Conservation (phyloP, 73 alveolate genomes). For the Stentor coeruleus region DNA sequence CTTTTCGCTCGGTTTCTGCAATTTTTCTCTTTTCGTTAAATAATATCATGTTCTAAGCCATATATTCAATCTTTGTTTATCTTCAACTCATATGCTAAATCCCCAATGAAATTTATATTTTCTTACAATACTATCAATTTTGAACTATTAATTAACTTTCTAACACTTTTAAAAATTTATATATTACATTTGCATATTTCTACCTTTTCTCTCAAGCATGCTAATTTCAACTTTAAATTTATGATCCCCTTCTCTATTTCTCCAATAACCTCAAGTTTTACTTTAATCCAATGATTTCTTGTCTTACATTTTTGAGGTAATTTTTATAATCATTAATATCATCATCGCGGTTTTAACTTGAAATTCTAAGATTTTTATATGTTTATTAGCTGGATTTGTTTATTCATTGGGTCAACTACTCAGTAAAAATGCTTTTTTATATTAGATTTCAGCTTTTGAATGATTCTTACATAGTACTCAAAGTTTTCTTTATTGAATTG, state of each 20-base stretch:
- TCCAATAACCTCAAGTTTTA: not conserved
- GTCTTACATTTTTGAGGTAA: not conserved
- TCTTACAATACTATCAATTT: not conserved
- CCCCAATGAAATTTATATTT: not conserved
- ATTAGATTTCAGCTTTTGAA: not conserved
- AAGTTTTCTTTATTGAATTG: conserved; percentile 4
- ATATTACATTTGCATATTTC: not conserved
- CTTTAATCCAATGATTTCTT: not conserved
- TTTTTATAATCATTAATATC: not conserved
- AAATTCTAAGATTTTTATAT: not conserved
- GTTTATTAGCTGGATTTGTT: not conserved
- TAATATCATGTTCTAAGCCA: not conserved
- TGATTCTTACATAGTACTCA: not conserved
- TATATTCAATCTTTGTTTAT: not conserved
- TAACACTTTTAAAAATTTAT: not conserved
- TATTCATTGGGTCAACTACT: not conserved
- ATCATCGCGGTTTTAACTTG: not conserved
- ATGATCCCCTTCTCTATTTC: not conserved
- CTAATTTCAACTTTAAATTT: not conserved
- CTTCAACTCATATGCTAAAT: conserved; percentile 11
- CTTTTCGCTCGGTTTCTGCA: not conserved
- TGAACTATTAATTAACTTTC: not conserved
- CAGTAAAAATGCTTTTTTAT: not conserved
- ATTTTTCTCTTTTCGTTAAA: not conserved
- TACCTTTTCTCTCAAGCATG: conserved; percentile 1